These are phyloP conservation scores for Citrullus amarus DNA, from an alignment of 306 rosid species.

Conservation along the genomic window DNA sequence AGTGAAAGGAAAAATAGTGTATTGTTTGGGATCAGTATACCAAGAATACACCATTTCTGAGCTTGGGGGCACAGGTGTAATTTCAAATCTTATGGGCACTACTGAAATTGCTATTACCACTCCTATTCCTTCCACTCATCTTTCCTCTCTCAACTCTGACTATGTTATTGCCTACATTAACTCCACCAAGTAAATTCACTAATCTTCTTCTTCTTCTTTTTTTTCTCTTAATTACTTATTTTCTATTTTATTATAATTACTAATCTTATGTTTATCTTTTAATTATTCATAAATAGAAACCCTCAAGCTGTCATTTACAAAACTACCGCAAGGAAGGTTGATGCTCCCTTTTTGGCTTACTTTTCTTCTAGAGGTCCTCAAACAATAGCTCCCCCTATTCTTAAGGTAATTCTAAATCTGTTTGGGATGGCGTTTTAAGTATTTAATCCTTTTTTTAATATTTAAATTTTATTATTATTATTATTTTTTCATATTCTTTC, in stretches of 20 bases:
- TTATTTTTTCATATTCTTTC: no score
- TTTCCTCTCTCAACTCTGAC: conserved; percentile 23
- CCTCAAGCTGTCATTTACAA: conserved; percentile 45
- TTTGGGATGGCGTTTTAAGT: no score
- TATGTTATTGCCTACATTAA: conserved; percentile 42
- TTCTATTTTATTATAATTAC: no score
- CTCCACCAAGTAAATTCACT: conserved; percentile 37
- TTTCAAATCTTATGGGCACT: conserved; percentile 14
- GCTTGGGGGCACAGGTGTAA: conserved; percentile 44
- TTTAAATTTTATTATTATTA: no score
- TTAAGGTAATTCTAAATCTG: conserved; percentile 19
- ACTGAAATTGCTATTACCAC: conserved; percentile 20
- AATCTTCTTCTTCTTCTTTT: no score
- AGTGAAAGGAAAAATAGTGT: conserved; percentile 60
- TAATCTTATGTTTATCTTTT: no score
- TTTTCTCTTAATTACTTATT: no score
- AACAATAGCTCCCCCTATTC: conserved; percentile 27
- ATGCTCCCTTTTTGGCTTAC: conserved; percentile 57
- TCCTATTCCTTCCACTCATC: conserved; percentile 32
- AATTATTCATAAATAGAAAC: conserved; percentile 17
- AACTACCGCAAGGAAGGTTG: conserved; percentile 16
- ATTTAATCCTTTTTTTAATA: no score
- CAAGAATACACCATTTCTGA: conserved; percentile 33
- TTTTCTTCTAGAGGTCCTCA: conserved; percentile 86
- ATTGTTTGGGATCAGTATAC: conserved; percentile 29